These are phyloP conservation scores for Mimosa pudica DNA, from an alignment of 306 rosid genomes.

Conservation along the genomic window DNA sequence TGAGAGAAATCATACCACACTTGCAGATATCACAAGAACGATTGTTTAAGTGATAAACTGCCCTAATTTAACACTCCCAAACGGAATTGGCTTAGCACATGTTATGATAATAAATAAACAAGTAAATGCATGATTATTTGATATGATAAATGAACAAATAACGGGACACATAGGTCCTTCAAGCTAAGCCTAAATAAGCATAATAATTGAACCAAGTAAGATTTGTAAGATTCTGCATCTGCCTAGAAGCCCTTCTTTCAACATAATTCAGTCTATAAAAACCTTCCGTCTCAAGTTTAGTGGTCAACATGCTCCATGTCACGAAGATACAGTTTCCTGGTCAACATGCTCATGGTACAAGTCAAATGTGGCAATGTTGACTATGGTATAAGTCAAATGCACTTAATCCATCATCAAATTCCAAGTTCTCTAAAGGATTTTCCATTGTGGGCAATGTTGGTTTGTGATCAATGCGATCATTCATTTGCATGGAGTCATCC, in stretches of 20 bases:
- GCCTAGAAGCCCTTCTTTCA: neutral
- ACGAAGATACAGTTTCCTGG: slow-evolving; percentile 33
- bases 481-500: slow-evolving; percentile 82
- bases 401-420: slow-evolving; percentile 61
- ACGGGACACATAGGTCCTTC: neutral
- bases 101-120: neutral
- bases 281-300: neutral
- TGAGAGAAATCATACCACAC: neutral
- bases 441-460: slow-evolving; percentile 42
- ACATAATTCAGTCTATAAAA: neutral
- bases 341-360: slow-evolving; percentile 40
- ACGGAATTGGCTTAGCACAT: neutral
- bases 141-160: slow-evolving; percentile 13
- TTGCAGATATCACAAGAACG: too few species aligned
- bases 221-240: neutral
- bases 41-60: neutral
- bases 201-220: neutral
- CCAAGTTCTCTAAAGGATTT: slow-evolving; percentile 42
- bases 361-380: slow-evolving; percentile 64
- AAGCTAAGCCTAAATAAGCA: neutral
- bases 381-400: slow-evolving; percentile 65
- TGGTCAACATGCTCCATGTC: neutral
- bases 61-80: neutral
- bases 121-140: too few species aligned
- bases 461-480: slow-evolving; percentile 72